Evolutionary conservation across 306 rosid genomes (phyloP).

Genomic region (Acmispon strigosus): DNA sequence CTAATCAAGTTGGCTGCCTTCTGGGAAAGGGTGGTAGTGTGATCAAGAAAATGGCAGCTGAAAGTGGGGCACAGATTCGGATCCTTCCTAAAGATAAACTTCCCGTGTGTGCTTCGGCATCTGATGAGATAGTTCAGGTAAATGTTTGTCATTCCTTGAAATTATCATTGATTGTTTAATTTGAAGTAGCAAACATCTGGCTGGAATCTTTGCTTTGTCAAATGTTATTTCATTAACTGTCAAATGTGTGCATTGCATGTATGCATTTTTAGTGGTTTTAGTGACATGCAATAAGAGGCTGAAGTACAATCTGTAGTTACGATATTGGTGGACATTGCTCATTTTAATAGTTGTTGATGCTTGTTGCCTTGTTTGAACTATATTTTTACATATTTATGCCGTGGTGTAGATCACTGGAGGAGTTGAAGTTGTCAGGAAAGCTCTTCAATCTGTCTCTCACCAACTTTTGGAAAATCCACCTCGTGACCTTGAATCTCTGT

Average conservation of each 20-base stretch:
- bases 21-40: conserved; percentile 92
- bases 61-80: conserved; percentile 87
- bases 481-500: conserved; percentile 44
- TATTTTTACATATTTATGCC: conserved; percentile 6
- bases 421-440: conserved; percentile 71
- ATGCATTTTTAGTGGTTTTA: conserved; percentile 3
- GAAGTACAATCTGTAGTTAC: background rate
- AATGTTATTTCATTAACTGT: conserved; percentile 4
- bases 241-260: background rate
- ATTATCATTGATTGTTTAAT: background rate
- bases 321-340: background rate
- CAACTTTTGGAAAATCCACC: conserved; percentile 72
- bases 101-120: conserved; percentile 55
- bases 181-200: background rate
- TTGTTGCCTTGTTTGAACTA: conserved; percentile 10
- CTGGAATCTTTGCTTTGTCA: background rate
- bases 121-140: conserved; percentile 91
- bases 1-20: conserved; percentile 83
- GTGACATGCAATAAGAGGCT: background rate
- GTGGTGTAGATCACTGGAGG: conserved; percentile 70
- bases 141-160: background rate
- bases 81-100: conserved; percentile 83
- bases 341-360: background rate
- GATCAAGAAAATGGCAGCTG: conserved; percentile 74
- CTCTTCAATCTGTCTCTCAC: conserved; percentile 61